Conservation (phyloP, 805 yeast species). For the Suhomyces vadensis region DNA sequence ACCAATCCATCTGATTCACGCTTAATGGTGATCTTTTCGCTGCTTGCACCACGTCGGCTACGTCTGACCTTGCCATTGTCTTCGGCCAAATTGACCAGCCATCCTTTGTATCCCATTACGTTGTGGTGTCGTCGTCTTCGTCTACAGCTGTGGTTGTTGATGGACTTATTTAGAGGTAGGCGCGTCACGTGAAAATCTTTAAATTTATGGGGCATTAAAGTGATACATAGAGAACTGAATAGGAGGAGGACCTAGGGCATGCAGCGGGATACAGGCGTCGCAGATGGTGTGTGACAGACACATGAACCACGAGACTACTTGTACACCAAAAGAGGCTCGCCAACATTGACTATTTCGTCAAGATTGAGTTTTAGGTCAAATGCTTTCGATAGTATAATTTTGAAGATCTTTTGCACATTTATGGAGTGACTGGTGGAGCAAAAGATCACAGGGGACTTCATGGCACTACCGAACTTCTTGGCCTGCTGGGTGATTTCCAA, state of each 20-base stretch:
- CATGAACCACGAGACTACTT: too few relatives aligned
- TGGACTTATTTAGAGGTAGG: not conserved
- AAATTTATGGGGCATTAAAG: conserved; percentile 1
- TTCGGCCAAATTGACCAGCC: conserved; percentile 29
- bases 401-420: conserved; percentile 91
- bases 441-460: conserved; percentile 83
- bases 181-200: conserved; percentile 5
- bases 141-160: conserved; percentile 9
- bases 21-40: conserved; percentile 11
- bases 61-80: conserved; percentile 9
- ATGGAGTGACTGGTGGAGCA: conserved; percentile 91
- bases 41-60: conserved; percentile 1
- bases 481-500: conserved; percentile 81
- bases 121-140: too few relatives aligned
- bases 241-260: not conserved
- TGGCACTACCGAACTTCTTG: conserved; percentile 80
- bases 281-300: too few relatives aligned
- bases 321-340: conserved; percentile 89
- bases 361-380: conserved; percentile 81
- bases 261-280: too few relatives aligned
- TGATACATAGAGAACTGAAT: conserved; percentile 1
- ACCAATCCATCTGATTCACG: conserved; percentile 45
- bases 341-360: conserved; percentile 79
- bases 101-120: conserved; percentile 28
- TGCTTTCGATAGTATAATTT: conserved; percentile 84